These are phyloP conservation scores for Tremellales sp. DNA, from an alignment of 1,284 basidiomycete species.

Conservation along the genomic window DNA sequence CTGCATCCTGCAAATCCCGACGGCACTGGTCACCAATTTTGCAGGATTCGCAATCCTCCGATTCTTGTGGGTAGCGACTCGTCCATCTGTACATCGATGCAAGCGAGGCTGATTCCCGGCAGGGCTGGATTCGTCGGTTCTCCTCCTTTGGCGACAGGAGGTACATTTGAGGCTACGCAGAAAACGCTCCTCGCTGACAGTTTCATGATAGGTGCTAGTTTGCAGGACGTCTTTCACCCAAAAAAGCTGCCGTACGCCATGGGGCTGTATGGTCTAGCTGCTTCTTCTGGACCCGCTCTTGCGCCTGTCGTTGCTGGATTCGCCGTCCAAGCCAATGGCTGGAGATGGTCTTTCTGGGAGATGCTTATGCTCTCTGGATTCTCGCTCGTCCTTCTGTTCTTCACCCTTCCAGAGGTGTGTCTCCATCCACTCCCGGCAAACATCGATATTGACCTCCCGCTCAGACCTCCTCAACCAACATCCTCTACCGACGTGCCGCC, in stretches of 20 bases:
- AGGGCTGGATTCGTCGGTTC: constrained; percentile 44
- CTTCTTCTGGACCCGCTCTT: constrained; percentile 24
- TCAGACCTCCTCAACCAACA: constrained; percentile 37
- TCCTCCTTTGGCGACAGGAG: constrained; percentile 41
- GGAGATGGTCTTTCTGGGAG: constrained; percentile 47
- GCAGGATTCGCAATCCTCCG: constrained; percentile 41
- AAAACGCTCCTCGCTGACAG: not conserved
- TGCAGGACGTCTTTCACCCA: constrained; percentile 26
- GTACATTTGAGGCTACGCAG: constrained; percentile 9
- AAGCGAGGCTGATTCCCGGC: too few relatives aligned
- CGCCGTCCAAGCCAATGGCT: constrained; percentile 30
- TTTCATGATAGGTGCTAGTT: constrained; percentile 14
- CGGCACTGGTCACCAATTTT: constrained; percentile 39
- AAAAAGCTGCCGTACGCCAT: constrained; percentile 29
- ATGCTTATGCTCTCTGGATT: constrained; percentile 42
- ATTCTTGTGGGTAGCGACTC: too few relatives aligned
- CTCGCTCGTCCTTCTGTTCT: constrained; percentile 23
- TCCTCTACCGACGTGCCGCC: constrained; percentile 43
- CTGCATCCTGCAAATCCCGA: constrained; percentile 41
- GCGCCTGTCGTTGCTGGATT: constrained; percentile 37
- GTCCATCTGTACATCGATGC: too few relatives aligned
- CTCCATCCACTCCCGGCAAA: too few relatives aligned
- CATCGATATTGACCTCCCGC: not conserved
- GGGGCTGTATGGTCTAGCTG: constrained; percentile 28
- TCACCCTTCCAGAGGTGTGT: constrained; percentile 42